A percentile compares a stretch with the other conserved stretches of the same genome.
These are phyloP conservation scores for Westerdykella sp. DNA, from an alignment of 2,329 filamentous ascomycete genomes.

Conservation along the genomic window DNA sequence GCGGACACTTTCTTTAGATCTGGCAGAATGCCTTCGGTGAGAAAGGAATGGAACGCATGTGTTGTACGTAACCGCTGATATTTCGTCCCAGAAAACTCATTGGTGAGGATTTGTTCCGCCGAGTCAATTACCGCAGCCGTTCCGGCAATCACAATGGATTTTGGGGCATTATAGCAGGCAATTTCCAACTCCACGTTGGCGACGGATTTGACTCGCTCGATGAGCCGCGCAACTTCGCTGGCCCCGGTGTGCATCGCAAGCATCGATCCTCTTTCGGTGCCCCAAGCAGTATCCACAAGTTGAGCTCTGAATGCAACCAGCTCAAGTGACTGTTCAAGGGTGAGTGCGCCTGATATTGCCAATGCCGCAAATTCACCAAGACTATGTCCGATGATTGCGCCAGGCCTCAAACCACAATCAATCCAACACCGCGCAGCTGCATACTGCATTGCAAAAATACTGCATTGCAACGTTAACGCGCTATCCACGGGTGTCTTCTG, in stretches of 20 bases:
- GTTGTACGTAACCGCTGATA: slow-evolving; percentile 22
- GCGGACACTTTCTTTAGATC: slow-evolving; percentile 13
- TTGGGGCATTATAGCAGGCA: slow-evolving; percentile 37
- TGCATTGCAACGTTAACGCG: slow-evolving; percentile 10
- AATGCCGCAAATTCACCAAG: slow-evolving; percentile 39
- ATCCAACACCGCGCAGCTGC: slow-evolving; percentile 15
- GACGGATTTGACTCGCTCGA: slow-evolving; percentile 2
- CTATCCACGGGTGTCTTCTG: slow-evolving; percentile 1
- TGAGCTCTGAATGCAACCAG: slow-evolving; percentile 31
- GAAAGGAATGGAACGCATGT: slow-evolving; percentile 26
- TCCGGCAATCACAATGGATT: slow-evolving; percentile 41
- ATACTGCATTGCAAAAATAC: slow-evolving; percentile 17
- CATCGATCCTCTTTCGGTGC: slow-evolving; percentile 18
- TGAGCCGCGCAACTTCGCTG: neutral
- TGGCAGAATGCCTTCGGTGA: slow-evolving; percentile 23
- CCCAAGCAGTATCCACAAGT: slow-evolving; percentile 19
- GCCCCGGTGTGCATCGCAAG: slow-evolving; percentile 8
- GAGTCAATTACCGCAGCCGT: slow-evolving; percentile 26
- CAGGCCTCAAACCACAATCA: slow-evolving; percentile 9
- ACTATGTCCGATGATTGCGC: slow-evolving; percentile 16
- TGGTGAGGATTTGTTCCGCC: slow-evolving; percentile 7
- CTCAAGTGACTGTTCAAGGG: slow-evolving; percentile 22
- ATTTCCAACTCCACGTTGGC: slow-evolving; percentile 19
- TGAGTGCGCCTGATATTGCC: slow-evolving; percentile 27
- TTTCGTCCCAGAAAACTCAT: neutral